Evolutionary conservation across 1,139 yeast species (phyloP).

Genomic region (Debaryomyces nepalensis): DNA sequence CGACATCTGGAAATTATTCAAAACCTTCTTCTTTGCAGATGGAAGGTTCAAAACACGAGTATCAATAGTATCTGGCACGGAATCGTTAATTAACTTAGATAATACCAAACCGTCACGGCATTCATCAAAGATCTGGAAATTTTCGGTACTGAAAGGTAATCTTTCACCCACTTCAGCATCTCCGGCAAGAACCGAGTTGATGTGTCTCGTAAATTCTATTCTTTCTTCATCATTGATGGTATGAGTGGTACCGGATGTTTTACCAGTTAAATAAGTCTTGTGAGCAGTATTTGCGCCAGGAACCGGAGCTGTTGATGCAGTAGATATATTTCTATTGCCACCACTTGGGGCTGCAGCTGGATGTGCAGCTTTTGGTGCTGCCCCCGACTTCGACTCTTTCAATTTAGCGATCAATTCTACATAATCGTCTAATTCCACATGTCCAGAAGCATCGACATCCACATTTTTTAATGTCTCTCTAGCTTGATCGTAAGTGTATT

Average conservation of each 20-base stretch:
- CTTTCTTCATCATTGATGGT: slow-evolving; percentile 97
- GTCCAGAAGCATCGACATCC: slow-evolving; percentile 95
- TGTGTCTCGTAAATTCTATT: slow-evolving; percentile 93
- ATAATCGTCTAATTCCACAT: slow-evolving; percentile 94
- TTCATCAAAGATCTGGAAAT: slow-evolving; percentile 95
- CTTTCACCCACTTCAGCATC: slow-evolving; percentile 84
- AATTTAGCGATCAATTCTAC: slow-evolving; percentile 82
- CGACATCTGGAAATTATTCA: slow-evolving; percentile 92
- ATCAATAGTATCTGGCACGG: slow-evolving; percentile 97
- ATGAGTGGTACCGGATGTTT: slow-evolving; percentile 92
- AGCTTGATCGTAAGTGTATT: slow-evolving; percentile 85
- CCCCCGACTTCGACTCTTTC: slow-evolving; percentile 42
- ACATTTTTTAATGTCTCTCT: slow-evolving; percentile 91
- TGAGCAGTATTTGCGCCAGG: slow-evolving; percentile 58
- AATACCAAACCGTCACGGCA: slow-evolving; percentile 94
- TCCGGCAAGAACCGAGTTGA: slow-evolving; percentile 89
- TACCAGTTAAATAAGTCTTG: slow-evolving; percentile 79
- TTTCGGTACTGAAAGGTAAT: slow-evolving; percentile 90
- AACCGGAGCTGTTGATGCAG: slow-evolving; percentile 42
- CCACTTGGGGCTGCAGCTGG: slow-evolving; percentile 21
- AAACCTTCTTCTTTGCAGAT: slow-evolving; percentile 69
- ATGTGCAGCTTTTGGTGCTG: slow-evolving; percentile 29
- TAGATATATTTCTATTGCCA: slow-evolving; percentile 22
- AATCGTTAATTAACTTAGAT: slow-evolving; percentile 92
- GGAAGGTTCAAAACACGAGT: slow-evolving; percentile 95